Percentiles rank a stretch among this genome's conserved stretches.
Evolutionary conservation across 257 asterid species (phyloP).

Genomic region (Linaria vulgaris): DNA sequence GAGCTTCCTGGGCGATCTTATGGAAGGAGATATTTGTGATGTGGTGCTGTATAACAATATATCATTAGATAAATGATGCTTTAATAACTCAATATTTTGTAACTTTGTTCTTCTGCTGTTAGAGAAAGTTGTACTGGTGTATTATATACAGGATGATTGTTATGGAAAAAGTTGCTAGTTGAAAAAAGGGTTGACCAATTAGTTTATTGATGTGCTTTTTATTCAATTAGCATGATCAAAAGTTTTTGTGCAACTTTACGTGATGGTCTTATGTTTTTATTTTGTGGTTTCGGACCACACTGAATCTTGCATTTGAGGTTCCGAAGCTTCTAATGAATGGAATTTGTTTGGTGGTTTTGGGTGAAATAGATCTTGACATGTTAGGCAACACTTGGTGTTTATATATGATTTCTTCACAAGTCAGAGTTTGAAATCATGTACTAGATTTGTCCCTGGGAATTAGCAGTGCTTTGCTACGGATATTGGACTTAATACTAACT

Average conservation of each 20-base stretch:
- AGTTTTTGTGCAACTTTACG: not conserved
- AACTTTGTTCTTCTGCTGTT: not conserved
- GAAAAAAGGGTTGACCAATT: not conserved
- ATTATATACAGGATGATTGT: not conserved
- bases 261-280: constrained; percentile 12
- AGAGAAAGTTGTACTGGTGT: not conserved
- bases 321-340: not conserved
- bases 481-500: not conserved
- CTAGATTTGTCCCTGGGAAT: constrained; percentile 2
- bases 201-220: constrained; percentile 11
- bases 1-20: no score
- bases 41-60: no score
- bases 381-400: constrained; percentile 14
- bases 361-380: constrained; percentile 21
- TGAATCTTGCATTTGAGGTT: constrained; percentile 2
- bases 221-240: constrained; percentile 4
- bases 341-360: constrained; percentile 1
- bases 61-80: not conserved
- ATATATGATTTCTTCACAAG: not conserved
- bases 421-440: constrained; percentile 6
- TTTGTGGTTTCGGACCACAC: constrained; percentile 3
- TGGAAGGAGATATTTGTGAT: no score
- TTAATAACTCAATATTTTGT: not conserved
- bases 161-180: not conserved
- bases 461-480: not conserved